These are phyloP conservation scores for Oryza coarctata DNA, from an alignment of 176 grass and related monocot genomes.

Conservation along the genomic window DNA sequence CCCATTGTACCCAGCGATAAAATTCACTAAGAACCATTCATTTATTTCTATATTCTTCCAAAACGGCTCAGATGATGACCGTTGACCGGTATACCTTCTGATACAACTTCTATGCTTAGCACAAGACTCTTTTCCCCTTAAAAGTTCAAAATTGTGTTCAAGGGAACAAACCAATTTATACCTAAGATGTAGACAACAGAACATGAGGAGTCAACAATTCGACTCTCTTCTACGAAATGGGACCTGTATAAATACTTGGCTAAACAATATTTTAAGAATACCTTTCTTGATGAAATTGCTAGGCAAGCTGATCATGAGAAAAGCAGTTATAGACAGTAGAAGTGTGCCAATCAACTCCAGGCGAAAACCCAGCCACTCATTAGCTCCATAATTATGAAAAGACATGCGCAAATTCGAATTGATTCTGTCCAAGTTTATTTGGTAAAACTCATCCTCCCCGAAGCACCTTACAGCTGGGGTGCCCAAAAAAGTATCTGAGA, in stretches of 20 bases:
- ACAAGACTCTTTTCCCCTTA: neutral
- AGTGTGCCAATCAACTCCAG: constrained; percentile 85
- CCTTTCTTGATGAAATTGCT: constrained; percentile 91
- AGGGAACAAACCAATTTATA: neutral
- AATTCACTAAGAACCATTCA: neutral
- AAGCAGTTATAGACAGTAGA: constrained; percentile 75
- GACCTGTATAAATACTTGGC: neutral
- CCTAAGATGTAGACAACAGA: neutral
- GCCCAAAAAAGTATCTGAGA: constrained; percentile 83
- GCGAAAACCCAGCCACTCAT: constrained; percentile 90
- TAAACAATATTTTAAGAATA: constrained; percentile 30
- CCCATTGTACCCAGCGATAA: neutral
- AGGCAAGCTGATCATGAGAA: constrained; percentile 89
- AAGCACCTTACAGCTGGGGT: constrained; percentile 81
- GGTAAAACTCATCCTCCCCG: constrained; percentile 57
- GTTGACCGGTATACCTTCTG: neutral
- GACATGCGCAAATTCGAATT: constrained; percentile 89
- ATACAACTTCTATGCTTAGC: neutral
- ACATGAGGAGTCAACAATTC: constrained; percentile 1
- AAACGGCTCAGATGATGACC: neutral
- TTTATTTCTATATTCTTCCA: constrained; percentile 7
- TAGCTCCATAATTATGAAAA: constrained; percentile 79
- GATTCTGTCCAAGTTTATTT: constrained; percentile 71
- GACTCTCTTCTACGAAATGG: neutral
- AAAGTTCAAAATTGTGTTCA: neutral